Conservation (phyloP, 768 basidiomycete species). For the Leccinum aurantiacum region DNA sequence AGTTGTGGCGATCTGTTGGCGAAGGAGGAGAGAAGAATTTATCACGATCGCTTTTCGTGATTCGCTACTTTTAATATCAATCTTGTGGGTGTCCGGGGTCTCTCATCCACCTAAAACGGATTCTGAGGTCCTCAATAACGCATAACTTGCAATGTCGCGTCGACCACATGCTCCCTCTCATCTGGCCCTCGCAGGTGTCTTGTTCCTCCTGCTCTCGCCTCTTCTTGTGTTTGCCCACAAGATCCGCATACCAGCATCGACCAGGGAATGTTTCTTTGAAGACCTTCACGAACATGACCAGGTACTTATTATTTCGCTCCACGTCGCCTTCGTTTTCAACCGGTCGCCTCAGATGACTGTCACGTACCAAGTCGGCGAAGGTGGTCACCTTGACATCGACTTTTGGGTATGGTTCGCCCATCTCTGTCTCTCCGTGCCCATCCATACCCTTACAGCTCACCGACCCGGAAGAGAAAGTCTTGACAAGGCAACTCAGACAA, state of each 20-base stretch:
- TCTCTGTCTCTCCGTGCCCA: neutral
- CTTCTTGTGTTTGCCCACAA: conserved; percentile 57
- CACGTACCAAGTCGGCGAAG: conserved; percentile 97
- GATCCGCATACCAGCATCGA: conserved; percentile 72
- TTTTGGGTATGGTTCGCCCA: conserved; percentile 69
- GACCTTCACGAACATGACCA: conserved; percentile 91
- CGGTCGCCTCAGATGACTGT: conserved; percentile 81
- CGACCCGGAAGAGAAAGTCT: conserved; percentile 65
- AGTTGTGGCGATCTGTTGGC: conserved; percentile 6
- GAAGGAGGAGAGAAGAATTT: conserved; percentile 21
- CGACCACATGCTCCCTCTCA: conserved; percentile 32
- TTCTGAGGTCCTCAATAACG: neutral
- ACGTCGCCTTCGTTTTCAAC: neutral
- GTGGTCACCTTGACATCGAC: conserved; percentile 96
- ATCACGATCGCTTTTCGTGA: conserved; percentile 25
- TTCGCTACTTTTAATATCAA: conserved; percentile 13
- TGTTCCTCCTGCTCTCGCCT: conserved; percentile 34
- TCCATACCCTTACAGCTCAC: conserved; percentile 54
- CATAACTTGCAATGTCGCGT: conserved; percentile 34
- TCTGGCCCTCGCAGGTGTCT: conserved; percentile 44
- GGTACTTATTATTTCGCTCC: conserved; percentile 39
- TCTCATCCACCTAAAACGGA: conserved; percentile 6
- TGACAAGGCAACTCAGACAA: conserved; percentile 82
- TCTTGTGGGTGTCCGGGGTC: conserved; percentile 30
- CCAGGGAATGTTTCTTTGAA: conserved; percentile 95